These are phyloP conservation scores for Phyllosticta citribraziliensis DNA, from an alignment of 2,329 filamentous ascomycete species.

Conservation along the genomic window DNA sequence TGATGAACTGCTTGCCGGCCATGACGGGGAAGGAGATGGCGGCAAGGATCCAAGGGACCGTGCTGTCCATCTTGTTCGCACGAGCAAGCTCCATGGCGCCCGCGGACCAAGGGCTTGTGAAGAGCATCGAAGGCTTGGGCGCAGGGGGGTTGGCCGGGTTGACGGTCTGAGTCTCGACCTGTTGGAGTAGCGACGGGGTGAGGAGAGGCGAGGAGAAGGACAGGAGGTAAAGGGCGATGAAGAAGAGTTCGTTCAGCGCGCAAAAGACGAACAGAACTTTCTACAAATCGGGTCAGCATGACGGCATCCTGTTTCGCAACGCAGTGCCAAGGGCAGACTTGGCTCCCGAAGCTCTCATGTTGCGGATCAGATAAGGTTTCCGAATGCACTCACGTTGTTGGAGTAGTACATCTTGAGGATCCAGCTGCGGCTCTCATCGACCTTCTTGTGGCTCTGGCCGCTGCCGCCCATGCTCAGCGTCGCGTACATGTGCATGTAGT, in stretches of 20 bases:
- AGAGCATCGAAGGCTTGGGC: constrained; percentile 61
- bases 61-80: constrained; percentile 67
- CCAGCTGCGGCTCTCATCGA: constrained; percentile 80
- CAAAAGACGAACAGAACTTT: constrained; percentile 86
- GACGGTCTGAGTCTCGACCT: constrained; percentile 38
- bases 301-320: neutral
- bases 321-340: neutral
- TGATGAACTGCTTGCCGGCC: constrained; percentile 86
- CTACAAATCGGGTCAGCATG: constrained; percentile 37
- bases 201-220: constrained; percentile 89
- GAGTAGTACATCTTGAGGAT: constrained; percentile 93
- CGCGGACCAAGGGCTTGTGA: constrained; percentile 83
- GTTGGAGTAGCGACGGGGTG: constrained; percentile 67
- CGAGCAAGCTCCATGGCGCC: constrained; percentile 82
- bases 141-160: constrained; percentile 60
- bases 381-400: constrained; percentile 62
- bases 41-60: constrained; percentile 68
- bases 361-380: neutral
- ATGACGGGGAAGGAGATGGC: constrained; percentile 77
- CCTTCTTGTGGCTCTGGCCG: constrained; percentile 80
- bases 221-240: constrained; percentile 94
- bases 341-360: neutral
- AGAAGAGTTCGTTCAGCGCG: constrained; percentile 88
- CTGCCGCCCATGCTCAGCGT: constrained; percentile 79
- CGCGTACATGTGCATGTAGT: constrained; percentile 99